Base-by-base conservation (phyloP, 2,329 filamentous ascomycete genomes). In the Alternaria gansuensis region DNA sequence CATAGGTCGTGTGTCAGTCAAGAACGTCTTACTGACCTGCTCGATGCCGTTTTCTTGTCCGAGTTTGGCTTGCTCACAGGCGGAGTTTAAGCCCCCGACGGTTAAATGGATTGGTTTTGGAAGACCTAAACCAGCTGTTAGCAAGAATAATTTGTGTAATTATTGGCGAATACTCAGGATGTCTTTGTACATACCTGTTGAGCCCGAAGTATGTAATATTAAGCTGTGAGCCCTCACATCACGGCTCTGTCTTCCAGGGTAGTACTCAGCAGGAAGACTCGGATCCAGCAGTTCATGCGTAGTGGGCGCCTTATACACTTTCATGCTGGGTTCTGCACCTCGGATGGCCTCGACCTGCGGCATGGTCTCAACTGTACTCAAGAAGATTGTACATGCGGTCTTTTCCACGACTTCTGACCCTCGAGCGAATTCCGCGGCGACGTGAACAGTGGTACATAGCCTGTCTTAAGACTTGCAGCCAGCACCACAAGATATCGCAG, bases 201-300 rank as follows among this genome's bases (percentile, higher is more conserved):
- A 55, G 11, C 53, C 53, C 2, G 53, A 55, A 11, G 53, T 55
- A 14, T 55, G 53, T 10, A 55, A n/a, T 11, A 55, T 55, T 23
- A 55, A 24, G 9, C 45, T 51, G 2, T 24, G 11, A 8, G 53
- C 53, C 1, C n/a, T 26, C 11, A 23, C 9, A n/a, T 51, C 31
- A n/a, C 37, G 29, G 11, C 29, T 9, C 7, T 55, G 53, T 51
- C 37, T 43, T 3, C 53, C 53, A 9, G n/a, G 8, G 21, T 55
- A 55, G n/a, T 37, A 31, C 4, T 43, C 37, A 10, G 21, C 3
- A 3, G 37, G 37, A 14, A 28, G 8, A n/a, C n/a, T 55, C 3
- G 45, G 29, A 7, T 51, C 29, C 13, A 51, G n/a, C 11, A 55
- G 11, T n/a, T 51, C 53, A 14, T 29, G 14, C 3, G 29, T n/a